Evolutionary conservation across 2,329 filamentous ascomycete species (phyloP).

Genomic region (Trichothecium sympodiale): DNA sequence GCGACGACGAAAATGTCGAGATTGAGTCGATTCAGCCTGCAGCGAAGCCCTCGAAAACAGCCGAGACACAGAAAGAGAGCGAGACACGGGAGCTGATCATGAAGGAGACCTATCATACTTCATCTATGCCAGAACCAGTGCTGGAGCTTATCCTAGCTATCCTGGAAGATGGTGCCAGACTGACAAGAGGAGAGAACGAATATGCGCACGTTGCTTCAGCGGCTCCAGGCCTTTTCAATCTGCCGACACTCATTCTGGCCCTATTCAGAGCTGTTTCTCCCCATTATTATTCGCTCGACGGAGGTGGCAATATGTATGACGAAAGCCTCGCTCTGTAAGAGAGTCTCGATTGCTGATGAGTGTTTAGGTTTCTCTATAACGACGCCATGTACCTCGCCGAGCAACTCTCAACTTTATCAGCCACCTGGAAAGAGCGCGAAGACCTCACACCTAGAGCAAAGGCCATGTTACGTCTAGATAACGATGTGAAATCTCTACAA

Average conservation of each 20-base stretch:
- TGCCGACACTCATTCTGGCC: conserved; percentile 65
- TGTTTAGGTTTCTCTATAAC: conserved; percentile 53
- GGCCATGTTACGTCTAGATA: conserved; percentile 45
- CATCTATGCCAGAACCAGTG: conserved; percentile 73
- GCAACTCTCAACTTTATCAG: conserved; percentile 35
- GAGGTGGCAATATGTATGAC: conserved; percentile 52
- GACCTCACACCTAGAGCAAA: conserved; percentile 39
- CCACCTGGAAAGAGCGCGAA: conserved; percentile 40
- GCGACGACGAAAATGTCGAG: conserved; percentile 46
- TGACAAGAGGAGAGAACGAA: conserved; percentile 43
- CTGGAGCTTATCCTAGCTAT: conserved; percentile 52
- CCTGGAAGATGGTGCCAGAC: conserved; percentile 47
- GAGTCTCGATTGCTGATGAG: not conserved
- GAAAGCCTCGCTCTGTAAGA: not conserved
- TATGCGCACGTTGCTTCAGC: conserved; percentile 53
- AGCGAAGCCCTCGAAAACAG: conserved; percentile 7
- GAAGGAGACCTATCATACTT: conserved; percentile 79
- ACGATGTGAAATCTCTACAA: conserved; percentile 47
- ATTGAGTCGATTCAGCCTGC: conserved; percentile 10
- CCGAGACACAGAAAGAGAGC: conserved; percentile 13
- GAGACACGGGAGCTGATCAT: conserved; percentile 58
- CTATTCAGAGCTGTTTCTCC: conserved; percentile 70
- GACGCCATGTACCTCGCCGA: conserved; percentile 55
- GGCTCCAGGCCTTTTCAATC: conserved; percentile 55
- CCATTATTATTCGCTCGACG: conserved; percentile 56